A percentile compares a stretch with the other conserved stretches of the same genome.
Evolutionary conservation across 2,329 filamentous ascomycete species (phyloP).

Genomic region (Leptographium galeiforme): DNA sequence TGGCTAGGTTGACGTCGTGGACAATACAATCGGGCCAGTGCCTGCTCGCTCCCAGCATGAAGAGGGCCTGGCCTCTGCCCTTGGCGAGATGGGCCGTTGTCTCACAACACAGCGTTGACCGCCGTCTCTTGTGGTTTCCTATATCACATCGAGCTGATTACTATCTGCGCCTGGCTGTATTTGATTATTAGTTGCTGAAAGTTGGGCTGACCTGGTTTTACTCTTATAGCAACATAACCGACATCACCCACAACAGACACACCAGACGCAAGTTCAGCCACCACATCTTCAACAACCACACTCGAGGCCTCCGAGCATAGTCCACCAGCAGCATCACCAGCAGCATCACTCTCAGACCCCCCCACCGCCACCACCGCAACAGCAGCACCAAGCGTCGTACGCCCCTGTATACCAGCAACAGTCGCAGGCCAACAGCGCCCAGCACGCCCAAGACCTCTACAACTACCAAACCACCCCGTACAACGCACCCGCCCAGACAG

Average conservation of each 20-base stretch:
- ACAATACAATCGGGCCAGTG: no score
- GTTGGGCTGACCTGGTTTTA: conserved; percentile 25
- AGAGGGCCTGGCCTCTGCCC: no score
- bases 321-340: conserved; percentile 56
- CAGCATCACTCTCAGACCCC: conserved; percentile 40
- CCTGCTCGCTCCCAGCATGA: neutral
- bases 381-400: conserved; percentile 53
- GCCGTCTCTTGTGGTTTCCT: neutral
- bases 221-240: conserved; percentile 61
- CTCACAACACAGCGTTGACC: no score
- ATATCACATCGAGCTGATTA: neutral
- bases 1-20: no score
- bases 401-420: conserved; percentile 56
- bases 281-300: conserved; percentile 52
- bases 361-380: conserved; percentile 23
- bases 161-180: neutral
- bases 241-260: conserved; percentile 53
- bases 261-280: conserved; percentile 42
- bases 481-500: conserved; percentile 66
- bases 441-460: conserved; percentile 59
- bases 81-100: neutral
- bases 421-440: conserved; percentile 46
- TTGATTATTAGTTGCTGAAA: neutral
- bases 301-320: conserved; percentile 57
- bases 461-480: conserved; percentile 71